phyloP scores from a whole-genome alignment of 768 basidiomycete species.

The Tylopilus intermedius region DNA sequence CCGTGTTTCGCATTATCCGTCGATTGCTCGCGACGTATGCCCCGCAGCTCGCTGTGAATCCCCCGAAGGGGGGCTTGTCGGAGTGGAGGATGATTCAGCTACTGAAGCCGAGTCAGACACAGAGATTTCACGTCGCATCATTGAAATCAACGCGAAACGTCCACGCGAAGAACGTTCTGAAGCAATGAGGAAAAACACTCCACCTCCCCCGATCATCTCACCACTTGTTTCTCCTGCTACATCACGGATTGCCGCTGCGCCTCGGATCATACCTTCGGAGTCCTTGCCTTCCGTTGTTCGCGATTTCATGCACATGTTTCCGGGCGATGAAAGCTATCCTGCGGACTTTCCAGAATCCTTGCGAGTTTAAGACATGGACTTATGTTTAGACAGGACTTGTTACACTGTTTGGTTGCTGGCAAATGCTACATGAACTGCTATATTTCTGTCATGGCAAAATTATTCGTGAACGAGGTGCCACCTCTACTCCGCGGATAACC shows the following conservation, averaged over 20 bases:
- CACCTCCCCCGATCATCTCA: conserved; percentile 17
- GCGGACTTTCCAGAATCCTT: conserved; percentile 32
- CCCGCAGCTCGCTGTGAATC: not conserved
- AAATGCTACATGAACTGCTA: not conserved
- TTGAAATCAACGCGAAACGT: conserved; percentile 14
- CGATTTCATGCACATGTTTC: conserved; percentile 31
- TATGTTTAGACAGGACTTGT: not conserved
- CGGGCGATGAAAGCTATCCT: conserved; percentile 33
- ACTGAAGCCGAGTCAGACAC: conserved; percentile 33
- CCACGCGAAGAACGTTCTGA: not conserved
- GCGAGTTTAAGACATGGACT: conserved; percentile 8
- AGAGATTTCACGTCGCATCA: conserved; percentile 19
- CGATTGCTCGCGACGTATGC: not conserved
- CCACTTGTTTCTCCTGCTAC: conserved; percentile 28
- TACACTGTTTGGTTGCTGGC: not conserved
- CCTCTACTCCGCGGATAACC: conserved; percentile 15
- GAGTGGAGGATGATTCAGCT: conserved; percentile 23
- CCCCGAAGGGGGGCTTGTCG: not conserved
- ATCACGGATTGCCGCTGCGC: conserved; percentile 4
- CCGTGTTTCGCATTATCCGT: not conserved
- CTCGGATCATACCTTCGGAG: conserved; percentile 1
- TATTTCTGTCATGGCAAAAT: conserved; percentile 2
- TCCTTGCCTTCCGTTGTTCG: conserved; percentile 27
- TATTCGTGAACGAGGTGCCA: conserved; percentile 5
- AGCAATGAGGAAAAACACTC: conserved; percentile 1